Evolutionary conservation across 2,329 filamentous ascomycete genomes (phyloP), one percentile per base, ranked within the genome.

Genomic region (Fusarium drepaniforme): DNA sequence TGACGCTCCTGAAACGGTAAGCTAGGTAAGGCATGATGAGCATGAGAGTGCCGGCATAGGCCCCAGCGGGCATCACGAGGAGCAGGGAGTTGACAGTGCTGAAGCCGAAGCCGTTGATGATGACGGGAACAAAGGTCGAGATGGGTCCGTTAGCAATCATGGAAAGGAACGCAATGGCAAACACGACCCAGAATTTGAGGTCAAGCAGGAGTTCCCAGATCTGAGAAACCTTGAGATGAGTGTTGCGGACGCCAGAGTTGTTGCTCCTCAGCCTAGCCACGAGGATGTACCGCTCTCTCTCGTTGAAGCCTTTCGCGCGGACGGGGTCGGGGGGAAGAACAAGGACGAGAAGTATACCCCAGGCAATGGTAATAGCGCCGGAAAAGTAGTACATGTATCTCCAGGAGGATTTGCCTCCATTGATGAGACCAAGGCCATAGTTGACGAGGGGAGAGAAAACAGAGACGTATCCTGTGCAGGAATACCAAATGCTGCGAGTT

Each of bases 401-500:
- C 77, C 77, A 78, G 1, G 84, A 81, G 3, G 81, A 81, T 8
- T 84, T 72, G 1, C 79, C 75, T 18, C 83, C 83, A 23, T 81
- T 79, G 66, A 88, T 83, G 11, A 84, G 83, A 1, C 86, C 86
- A 4, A 88, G 77, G 5, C 83, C 86, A 68, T 87, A 88, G 78
- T 86, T 87, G 73, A 88, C 82, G 2, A 88, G 75, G 0, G 86
- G 86, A 0, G 84, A 85, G 33, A 89, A 79, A 30, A 87, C 81
- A 1, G 83, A 83, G 13, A 85, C 85, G 58, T 85, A 85, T 4
- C 87, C 85, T 0, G 83, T 86, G 69, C 81, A 84, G 46, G 75
- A 86, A 70, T 85, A 86, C 83, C 83, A 86, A 12, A 83, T 79
- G 42, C 74, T 53, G 18, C 25, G 28, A 33, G 25, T 18, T 53